Conservation (phyloP, 2,329 filamentous ascomycete genomes). For the Curvularia verruculosa region DNA sequence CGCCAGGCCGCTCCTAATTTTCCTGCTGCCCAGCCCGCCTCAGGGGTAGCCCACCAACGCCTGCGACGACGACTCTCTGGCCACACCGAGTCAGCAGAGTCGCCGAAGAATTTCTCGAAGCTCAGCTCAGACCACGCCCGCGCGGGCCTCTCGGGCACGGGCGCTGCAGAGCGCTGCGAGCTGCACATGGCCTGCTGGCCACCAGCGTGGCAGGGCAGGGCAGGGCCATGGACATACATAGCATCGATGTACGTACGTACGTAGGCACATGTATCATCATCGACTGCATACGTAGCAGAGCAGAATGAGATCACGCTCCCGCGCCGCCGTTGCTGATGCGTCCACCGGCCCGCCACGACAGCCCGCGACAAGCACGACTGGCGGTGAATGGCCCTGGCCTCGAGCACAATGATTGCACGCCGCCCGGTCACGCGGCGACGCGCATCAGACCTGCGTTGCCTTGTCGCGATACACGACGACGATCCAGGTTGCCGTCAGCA, state of each 20-base stretch:
- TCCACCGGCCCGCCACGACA: background rate
- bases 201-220: background rate
- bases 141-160: background rate
- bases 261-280: no score
- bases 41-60: slow-evolving; percentile 35
- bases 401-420: slow-evolving; percentile 4
- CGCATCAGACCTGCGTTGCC: slow-evolving; percentile 24
- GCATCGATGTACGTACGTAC: no score
- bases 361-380: slow-evolving; percentile 25
- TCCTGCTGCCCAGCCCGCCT: slow-evolving; percentile 20
- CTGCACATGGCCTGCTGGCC: background rate
- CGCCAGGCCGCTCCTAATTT: slow-evolving; percentile 13
- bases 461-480: slow-evolving; percentile 28
- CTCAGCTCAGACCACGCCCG: slow-evolving; percentile 25
- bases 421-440: slow-evolving; percentile 24
- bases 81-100: slow-evolving; percentile 38
- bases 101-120: slow-evolving; percentile 38
- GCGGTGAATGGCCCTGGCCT: slow-evolving; percentile 34
- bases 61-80: no score
- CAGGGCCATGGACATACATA: no score
- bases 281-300: no score
- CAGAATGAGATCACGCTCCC: no score
- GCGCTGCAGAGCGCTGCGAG: no score
- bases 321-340: slow-evolving; percentile 27
- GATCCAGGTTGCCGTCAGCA: slow-evolving; percentile 29